Percentiles rank a stretch among this genome's conserved stretches.
phyloP scores from a whole-genome alignment of 257 asterid species.

The Thymus mandschuricus region DNA sequence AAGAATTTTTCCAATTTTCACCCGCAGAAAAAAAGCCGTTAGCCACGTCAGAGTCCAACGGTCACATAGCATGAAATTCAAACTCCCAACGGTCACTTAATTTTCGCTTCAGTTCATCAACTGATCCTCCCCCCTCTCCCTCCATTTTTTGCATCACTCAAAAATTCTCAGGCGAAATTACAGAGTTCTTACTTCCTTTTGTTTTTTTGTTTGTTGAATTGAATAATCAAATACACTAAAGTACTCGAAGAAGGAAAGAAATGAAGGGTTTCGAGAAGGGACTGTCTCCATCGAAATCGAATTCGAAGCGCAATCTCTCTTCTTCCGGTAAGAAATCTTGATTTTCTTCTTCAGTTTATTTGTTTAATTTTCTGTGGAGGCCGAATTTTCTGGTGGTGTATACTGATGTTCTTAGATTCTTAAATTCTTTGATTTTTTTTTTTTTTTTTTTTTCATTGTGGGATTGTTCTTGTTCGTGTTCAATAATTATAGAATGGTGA shows the following conservation, averaged over 20 bases:
- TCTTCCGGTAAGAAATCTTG: slow-evolving; percentile 47
- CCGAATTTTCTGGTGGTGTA: too few species aligned
- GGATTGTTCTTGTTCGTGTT: too few species aligned
- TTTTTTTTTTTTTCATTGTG: too few species aligned
- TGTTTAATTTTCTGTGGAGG: too few species aligned
- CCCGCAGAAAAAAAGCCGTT: slow-evolving; percentile 9
- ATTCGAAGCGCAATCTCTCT: slow-evolving; percentile 39
- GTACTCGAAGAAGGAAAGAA: slow-evolving; percentile 24
- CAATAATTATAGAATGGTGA: neutral
- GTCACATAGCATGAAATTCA: neutral
- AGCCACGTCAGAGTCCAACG: slow-evolving; percentile 21
- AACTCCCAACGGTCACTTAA: slow-evolving; percentile 20
- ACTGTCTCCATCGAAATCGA: slow-evolving; percentile 37
- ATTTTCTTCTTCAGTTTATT: too few species aligned
- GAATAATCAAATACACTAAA: slow-evolving; percentile 4
- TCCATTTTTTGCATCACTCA: slow-evolving; percentile 9
- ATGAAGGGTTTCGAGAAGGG: slow-evolving; percentile 49
- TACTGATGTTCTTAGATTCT: too few species aligned
- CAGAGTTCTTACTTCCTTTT: neutral
- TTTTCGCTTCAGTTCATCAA: neutral
- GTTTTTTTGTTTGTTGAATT: neutral
- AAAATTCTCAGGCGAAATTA: neutral
- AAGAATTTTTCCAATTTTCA: neutral
- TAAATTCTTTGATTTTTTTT: too few species aligned
- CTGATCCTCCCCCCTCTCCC: slow-evolving; percentile 5